phyloP scores from a whole-genome alignment of 78 protist genomes.

The Dictyostelium citrinum region DNA sequence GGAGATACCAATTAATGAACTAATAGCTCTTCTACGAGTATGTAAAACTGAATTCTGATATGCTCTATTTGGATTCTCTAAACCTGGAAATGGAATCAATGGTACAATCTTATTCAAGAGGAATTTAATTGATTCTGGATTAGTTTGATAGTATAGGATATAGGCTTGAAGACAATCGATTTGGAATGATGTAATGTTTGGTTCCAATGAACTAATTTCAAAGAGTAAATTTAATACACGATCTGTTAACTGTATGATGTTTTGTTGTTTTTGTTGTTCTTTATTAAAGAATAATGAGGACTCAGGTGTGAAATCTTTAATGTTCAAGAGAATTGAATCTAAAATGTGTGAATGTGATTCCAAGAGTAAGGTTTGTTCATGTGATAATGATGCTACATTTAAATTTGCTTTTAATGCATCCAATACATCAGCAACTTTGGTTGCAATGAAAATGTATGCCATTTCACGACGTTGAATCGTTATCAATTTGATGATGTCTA shows the following conservation, averaged over 20 bases:
- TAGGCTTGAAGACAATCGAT: slow-evolving; percentile 40
- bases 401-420: not conserved
- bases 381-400: not conserved
- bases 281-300: not conserved
- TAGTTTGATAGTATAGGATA: slow-evolving; percentile 15
- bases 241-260: not conserved
- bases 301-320: not conserved
- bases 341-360: slow-evolving; percentile 35
- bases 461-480: not conserved
- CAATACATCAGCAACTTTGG: not conserved
- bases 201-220: not conserved
- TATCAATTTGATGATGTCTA: slow-evolving; percentile 8
- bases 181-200: slow-evolving; percentile 64
- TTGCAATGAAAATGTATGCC: not conserved
- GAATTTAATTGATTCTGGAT: slow-evolving; percentile 43
- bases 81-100: slow-evolving; percentile 2
- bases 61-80: not conserved
- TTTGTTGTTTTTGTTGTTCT: not conserved
- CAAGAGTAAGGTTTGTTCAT: slow-evolving; percentile 40
- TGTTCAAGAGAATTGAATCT: not conserved
- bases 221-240: not conserved
- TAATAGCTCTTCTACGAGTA: slow-evolving; percentile 30
- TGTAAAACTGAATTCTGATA: not conserved
- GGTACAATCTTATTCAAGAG: slow-evolving; percentile 31
- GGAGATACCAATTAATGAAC: slow-evolving; percentile 2